Base-by-base conservation (phyloP, 495 filamentous ascomycete species). In the Penicillium turbatum region DNA sequence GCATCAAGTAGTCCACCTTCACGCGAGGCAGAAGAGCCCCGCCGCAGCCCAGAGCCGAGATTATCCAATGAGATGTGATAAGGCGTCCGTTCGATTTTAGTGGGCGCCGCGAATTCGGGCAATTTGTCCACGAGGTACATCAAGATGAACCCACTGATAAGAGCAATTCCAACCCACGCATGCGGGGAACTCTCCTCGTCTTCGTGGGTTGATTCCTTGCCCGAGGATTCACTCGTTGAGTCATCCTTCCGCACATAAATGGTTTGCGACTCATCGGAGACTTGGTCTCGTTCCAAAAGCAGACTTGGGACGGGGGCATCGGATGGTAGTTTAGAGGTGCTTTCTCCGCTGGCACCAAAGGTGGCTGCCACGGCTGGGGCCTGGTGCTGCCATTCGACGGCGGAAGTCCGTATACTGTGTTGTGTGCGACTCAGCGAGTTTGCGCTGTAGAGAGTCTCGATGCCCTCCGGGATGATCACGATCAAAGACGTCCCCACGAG, bases 111-210 rank as follows among this genome's bases (percentile, higher is more conserved):
- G 64, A 88, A 84, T 48, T 83, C 82, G 26, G 93, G 91, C 7
- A 96, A 73, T 45, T 87, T 87, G 67, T 97, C 95, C 67, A 98
- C 86, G 10, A 98, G 82, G 67, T 95, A 97, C 93, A 98, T 98
- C 52, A 98, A 76, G 54, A 95, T 84, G 71, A 98, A 98, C 10
- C 93, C 93, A 17, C 87, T 74, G 53, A 95, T 83, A 12, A 98
- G 73, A 1, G 92, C 87, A 46, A 97, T 73, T 11, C 95, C 95
- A 46, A 97, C 87, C 79, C 81, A 86, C 44, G 81, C 83, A 69
- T 87, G 84, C 3, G 83, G 81, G 5, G 79, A 79, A 51, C 68
- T 73, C n/a, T 68, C 64, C 30, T 70, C 61, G 19, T 74, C 52
- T 24, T 69, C 51, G 34, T 65, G 37, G 15, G 40, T 41, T 35